Evolutionary conservation across 1,284 basidiomycete species (phyloP).

Genomic region (Pterulicium gracile): DNA sequence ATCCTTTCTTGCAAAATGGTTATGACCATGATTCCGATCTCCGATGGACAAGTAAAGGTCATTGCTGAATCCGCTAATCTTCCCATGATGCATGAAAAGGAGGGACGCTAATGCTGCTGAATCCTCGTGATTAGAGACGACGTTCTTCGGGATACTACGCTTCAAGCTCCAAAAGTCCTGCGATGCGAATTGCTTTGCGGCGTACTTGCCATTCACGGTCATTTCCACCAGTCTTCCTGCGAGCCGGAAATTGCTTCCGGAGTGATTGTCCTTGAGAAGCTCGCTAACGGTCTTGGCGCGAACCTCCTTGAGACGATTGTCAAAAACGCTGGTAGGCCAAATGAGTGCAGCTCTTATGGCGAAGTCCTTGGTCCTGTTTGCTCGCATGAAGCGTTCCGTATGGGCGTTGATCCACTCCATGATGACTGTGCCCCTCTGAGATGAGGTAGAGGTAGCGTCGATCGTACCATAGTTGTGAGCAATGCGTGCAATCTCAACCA

Average conservation of each 20-base stretch:
- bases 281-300: neutral
- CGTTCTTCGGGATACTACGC: constrained; percentile 47
- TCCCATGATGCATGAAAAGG: constrained; percentile 47
- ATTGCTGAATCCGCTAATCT: constrained; percentile 46
- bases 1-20: constrained; percentile 12
- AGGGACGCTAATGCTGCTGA: constrained; percentile 68
- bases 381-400: constrained; percentile 14
- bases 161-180: constrained; percentile 79
- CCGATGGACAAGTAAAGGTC: constrained; percentile 30
- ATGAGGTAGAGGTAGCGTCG: constrained; percentile 17
- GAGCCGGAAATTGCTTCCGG: constrained; percentile 67
- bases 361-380: too few species aligned
- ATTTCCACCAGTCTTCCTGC: constrained; percentile 49
- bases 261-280: constrained; percentile 22
- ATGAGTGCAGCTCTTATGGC: neutral
- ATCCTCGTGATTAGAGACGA: constrained; percentile 49
- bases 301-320: too few species aligned
- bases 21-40: constrained; percentile 28
- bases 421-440: constrained; percentile 33
- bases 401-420: constrained; percentile 56
- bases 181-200: constrained; percentile 35
- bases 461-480: constrained; percentile 39
- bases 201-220: constrained; percentile 24
- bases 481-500: constrained; percentile 52
- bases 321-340: neutral